Base-by-base conservation (phyloP, 78 protist genomes). In the Capsaspora owczarzaki region DNA sequence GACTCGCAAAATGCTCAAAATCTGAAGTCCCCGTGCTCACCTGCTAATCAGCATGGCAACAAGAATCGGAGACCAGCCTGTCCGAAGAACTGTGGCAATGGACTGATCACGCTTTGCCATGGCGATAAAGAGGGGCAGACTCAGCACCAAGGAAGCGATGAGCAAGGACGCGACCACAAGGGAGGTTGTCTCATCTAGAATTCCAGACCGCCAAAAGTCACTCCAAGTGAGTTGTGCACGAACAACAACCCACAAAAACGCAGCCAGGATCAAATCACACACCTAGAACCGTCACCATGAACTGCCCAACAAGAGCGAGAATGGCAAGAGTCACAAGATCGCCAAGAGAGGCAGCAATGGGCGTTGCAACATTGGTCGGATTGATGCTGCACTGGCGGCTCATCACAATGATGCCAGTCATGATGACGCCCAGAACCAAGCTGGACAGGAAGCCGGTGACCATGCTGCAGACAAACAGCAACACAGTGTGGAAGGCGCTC, bases 331-430 rank as follows among this genome's bases (percentile, higher is more conserved):
- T 66, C 31, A 2, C 3, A 1, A 66, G 44, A 25, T 66, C 72
- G 40, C 72, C 72, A 1, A 66, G 72, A 16, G 44, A 1, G 25
- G 72, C 72, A 20, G 72, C 72, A 6, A 66, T 37, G 12, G 72
- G 72, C 44, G 72, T 66, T 19, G 72, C 72, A 0, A 66, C 72
- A 44, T 66, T 66, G 72, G 33, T 44, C n/a, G 72, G 72, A 12
- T 66, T 38, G 44, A 66, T 16, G 72, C 4, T 0, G 44, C 0
- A 29, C 31, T 0, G 72, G 46, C 20, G 72, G 72, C 72, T 37
- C 25, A 37, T 14, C 0, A 66, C 20, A 27, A 66, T 44, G 33
- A 66, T 66, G n/a, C 8, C 29, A 16, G 61, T 20, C 61, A 51
- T 3, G 1, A n/a, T 2, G 19, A 1, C 27, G 23, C 44, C 72